Evolutionary conservation across 1,284 basidiomycete species (phyloP).

Genomic region (Ustilago trichophora): DNA sequence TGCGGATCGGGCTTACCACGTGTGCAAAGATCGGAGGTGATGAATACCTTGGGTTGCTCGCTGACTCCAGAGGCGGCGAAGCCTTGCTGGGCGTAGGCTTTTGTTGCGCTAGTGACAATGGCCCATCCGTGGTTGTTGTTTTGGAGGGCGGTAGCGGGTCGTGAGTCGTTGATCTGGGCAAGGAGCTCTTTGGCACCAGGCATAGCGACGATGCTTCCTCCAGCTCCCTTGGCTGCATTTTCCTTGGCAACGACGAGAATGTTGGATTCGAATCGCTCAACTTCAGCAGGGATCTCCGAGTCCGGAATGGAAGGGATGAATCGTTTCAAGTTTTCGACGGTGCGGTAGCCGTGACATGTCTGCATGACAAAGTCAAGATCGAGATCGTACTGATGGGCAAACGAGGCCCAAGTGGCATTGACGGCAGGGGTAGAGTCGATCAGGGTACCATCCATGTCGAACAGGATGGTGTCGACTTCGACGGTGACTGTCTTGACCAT

Average conservation of each 20-base stretch:
- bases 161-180: constrained; percentile 45
- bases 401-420: constrained; percentile 62
- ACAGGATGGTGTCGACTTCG: constrained; percentile 61
- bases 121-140: constrained; percentile 59
- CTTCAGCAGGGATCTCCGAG: constrained; percentile 50
- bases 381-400: constrained; percentile 58
- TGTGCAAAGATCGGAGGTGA: constrained; percentile 60
- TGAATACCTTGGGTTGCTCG: constrained; percentile 50
- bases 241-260: constrained; percentile 60
- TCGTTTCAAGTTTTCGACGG: constrained; percentile 60
- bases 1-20: constrained; percentile 63
- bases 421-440: constrained; percentile 65
- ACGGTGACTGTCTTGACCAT: constrained; percentile 42
- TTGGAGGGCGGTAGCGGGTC: constrained; percentile 8
- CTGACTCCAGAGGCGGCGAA: constrained; percentile 53
- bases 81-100: constrained; percentile 60
- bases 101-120: constrained; percentile 65
- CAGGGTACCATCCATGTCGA: constrained; percentile 66
- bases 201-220: constrained; percentile 62
- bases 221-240: constrained; percentile 30
- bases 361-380: constrained; percentile 62
- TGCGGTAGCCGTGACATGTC: constrained; percentile 62
- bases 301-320: constrained; percentile 59
- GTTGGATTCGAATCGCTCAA: constrained; percentile 58
- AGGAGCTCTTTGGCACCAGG: constrained; percentile 61